phyloP scores from a whole-genome alignment of 2,329 filamentous ascomycete genomes.

The Scytalidium lignicola region DNA sequence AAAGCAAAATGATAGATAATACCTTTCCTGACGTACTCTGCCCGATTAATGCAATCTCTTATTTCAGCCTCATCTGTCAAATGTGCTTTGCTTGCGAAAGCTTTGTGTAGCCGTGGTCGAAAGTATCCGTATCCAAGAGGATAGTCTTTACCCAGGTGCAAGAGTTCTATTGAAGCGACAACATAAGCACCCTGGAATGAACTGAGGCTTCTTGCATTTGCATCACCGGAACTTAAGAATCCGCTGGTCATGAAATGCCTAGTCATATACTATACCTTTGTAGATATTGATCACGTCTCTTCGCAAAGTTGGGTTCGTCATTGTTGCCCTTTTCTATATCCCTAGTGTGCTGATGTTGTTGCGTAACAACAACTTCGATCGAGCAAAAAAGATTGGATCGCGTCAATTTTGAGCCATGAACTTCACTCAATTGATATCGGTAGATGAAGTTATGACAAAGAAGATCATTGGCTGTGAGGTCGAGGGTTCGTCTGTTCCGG shows the following conservation, averaged over 20 bases:
- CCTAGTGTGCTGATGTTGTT: not conserved
- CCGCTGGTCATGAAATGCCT: not conserved
- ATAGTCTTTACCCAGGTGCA: constrained; percentile 81
- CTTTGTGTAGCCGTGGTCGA: constrained; percentile 72
- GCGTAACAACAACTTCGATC: not conserved
- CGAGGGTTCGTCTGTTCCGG: not conserved
- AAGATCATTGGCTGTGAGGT: not conserved
- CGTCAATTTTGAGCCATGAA: no score
- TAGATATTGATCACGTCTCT: constrained; percentile 80
- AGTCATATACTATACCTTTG: constrained; percentile 60
- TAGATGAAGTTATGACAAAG: not conserved
- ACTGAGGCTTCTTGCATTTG: no score
- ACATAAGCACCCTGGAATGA: no score
- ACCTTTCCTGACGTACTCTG: constrained; percentile 91
- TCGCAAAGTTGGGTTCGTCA: constrained; percentile 46
- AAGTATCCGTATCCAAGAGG: constrained; percentile 83
- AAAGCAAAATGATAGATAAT: constrained; percentile 11
- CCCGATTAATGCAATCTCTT: constrained; percentile 65
- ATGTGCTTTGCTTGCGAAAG: constrained; percentile 71
- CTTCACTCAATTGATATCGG: not conserved
- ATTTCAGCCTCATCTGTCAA: constrained; percentile 73
- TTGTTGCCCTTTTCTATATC: not conserved
- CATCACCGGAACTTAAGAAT: no score
- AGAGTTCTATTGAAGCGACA: constrained; percentile 56
- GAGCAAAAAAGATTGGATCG: not conserved